Evolutionary conservation across 352 stramenopile species (phyloP), one percentile per base, ranked within the genome.

Genomic region (Halophytophthora polymorphica): DNA sequence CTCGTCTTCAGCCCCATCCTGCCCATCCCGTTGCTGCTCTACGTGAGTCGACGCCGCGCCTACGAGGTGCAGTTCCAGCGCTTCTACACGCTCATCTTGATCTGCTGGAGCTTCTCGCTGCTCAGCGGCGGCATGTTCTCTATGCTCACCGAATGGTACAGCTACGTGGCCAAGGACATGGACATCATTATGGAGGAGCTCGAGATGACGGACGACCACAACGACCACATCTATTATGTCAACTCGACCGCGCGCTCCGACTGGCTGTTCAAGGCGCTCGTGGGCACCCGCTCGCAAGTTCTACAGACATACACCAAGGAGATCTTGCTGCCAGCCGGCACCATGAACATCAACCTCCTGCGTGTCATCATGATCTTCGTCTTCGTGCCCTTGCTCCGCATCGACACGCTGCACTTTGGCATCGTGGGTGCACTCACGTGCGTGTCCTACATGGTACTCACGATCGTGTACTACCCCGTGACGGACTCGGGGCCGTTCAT

Each of bases 301-400:
- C 45, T 92, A 12, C 64, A 84, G 17, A 47, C 60, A 2, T 90
- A 86, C 63, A 92, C 79, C 8, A 73, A 66, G 37, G 65, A 84
- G 31, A 72, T 90, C 31, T 55, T 90, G 33, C 58, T 90, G 1
- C 76, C 81, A 4, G 64, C 78, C 1, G 78, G 74, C 22, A 86
- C 77, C 43, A 84, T 90, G 65, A 93, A 90, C 68, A 84, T 88
- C 47, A 93, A 90, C 50, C 48, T 93, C 44, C 57, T 93, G 14
- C 77, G 79, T 6, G 46, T 87, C 19, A 79, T 93, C 37, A 83
- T 93, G 61, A 65, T 90, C 1, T 86, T 89, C 21, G 77, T 88
- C 10, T 83, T 88, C 39, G 74, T 82, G 19, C 77, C 83, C 15
- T 62, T 93, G 35, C 61, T 93, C 22, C 75, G 78, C 13, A 83